A percentile compares a stretch with the other conserved stretches of the same genome.
phyloP scores from a whole-genome alignment of 2,329 filamentous ascomycete genomes.

The Diaporthe sp. region DNA sequence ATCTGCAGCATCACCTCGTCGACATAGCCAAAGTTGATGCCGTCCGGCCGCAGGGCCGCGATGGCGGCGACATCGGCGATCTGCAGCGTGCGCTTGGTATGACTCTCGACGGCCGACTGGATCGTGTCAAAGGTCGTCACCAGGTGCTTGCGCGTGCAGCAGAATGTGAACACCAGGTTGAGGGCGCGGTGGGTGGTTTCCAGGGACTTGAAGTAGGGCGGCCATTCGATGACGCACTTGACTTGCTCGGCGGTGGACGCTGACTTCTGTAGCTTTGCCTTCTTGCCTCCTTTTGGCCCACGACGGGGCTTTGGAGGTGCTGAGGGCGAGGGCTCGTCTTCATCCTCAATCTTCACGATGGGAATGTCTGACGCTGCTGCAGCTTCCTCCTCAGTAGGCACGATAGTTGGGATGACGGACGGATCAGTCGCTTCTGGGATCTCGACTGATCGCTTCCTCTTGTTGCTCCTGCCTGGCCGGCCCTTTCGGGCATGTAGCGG shows the following conservation, averaged over 20 bases:
- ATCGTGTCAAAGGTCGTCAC: conserved; percentile 94
- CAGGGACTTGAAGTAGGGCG: conserved; percentile 78
- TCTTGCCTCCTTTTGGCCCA: conserved; percentile 39
- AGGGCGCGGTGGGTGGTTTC: conserved; percentile 85
- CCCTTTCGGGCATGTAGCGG: conserved; percentile 34
- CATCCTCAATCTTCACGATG: conserved; percentile 33
- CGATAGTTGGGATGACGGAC: conserved; percentile 3
- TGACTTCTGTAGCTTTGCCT: conserved; percentile 37
- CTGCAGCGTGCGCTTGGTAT: conserved; percentile 78
- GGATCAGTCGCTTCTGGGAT: conserved; percentile 39
- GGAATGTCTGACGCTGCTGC: background rate
- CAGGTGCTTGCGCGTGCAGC: conserved; percentile 91
- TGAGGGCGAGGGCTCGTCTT: background rate
- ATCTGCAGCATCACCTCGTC: conserved; percentile 87
- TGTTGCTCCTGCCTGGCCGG: conserved; percentile 18
- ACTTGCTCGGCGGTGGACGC: conserved; percentile 41
- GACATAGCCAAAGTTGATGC: conserved; percentile 88
- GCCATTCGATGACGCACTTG: conserved; percentile 73
- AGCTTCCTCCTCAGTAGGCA: background rate
- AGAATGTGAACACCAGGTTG: conserved; percentile 95
- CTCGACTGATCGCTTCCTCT: conserved; percentile 37
- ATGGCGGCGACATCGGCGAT: conserved; percentile 88
- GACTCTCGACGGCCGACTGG: conserved; percentile 84
- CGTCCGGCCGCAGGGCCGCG: conserved; percentile 80
- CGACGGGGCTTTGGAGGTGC: conserved; percentile 34